Evolutionary conservation across 306 rosid genomes (phyloP).

Genomic region (barrel medic (Medicago truncatula)): DNA sequence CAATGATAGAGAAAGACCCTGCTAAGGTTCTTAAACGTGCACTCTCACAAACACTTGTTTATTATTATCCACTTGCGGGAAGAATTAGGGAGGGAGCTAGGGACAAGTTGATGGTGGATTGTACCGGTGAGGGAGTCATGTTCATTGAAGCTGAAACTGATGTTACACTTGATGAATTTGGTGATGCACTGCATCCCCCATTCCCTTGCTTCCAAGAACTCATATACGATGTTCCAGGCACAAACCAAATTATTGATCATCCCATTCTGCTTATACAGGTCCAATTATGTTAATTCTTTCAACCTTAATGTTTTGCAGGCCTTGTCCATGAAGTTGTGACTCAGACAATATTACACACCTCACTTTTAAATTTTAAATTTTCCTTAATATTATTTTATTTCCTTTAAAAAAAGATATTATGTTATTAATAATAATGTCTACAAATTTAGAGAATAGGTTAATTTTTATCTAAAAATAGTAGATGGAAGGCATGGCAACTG

Average conservation of each 20-base stretch:
- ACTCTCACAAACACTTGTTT: slow-evolving; percentile 26
- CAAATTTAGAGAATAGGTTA: too few relatives aligned
- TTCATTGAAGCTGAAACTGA: slow-evolving; percentile 57
- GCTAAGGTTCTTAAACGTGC: slow-evolving; percentile 25
- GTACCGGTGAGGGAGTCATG: slow-evolving; percentile 53
- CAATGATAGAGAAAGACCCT: slow-evolving; percentile 29
- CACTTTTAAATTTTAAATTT: too few relatives aligned
- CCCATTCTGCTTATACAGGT: slow-evolving; percentile 56
- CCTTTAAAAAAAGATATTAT: too few relatives aligned
- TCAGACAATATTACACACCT: too few relatives aligned
- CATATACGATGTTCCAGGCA: slow-evolving; percentile 45
- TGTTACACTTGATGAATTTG: slow-evolving; percentile 47
- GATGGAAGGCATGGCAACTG: too few relatives aligned
- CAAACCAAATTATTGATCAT: slow-evolving; percentile 28
- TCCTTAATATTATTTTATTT: too few relatives aligned
- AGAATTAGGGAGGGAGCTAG: slow-evolving; percentile 35
- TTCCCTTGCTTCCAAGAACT: slow-evolving; percentile 55
- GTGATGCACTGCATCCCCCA: slow-evolving; percentile 51
- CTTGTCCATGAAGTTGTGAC: too few relatives aligned
- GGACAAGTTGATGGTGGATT: slow-evolving; percentile 48
- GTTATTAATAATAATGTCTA: too few relatives aligned
- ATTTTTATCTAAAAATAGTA: too few relatives aligned
- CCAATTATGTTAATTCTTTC: background rate
- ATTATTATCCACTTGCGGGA: slow-evolving; percentile 41
- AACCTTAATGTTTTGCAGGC: too few relatives aligned